These are phyloP conservation scores for Brettanomyces anomalus DNA, from an alignment of 805 yeast genomes.

Conservation along the genomic window DNA sequence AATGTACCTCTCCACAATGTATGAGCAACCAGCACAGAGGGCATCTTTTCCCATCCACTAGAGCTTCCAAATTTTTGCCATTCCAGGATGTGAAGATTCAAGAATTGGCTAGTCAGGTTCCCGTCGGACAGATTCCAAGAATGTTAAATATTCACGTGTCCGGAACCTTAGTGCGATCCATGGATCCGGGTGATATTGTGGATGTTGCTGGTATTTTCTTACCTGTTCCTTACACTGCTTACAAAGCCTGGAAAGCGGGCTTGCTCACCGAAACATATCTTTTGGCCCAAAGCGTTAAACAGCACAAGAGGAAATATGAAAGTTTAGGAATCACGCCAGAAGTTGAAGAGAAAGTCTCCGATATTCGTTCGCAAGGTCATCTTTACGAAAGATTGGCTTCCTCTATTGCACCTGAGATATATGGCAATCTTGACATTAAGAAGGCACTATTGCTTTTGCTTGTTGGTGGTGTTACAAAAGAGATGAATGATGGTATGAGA, in stretches of 20 bases:
- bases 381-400: slow-evolving; percentile 72
- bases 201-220: slow-evolving; percentile 88
- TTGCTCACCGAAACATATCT: slow-evolving; percentile 87
- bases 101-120: slow-evolving; percentile 93
- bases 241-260: slow-evolving; percentile 87
- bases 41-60: slow-evolving; percentile 80
- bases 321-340: slow-evolving; percentile 48
- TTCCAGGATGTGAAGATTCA: slow-evolving; percentile 95
- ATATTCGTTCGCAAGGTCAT: slow-evolving; percentile 52
- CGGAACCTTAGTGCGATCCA: slow-evolving; percentile 79
- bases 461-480: slow-evolving; percentile 94
- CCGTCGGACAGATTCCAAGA: slow-evolving; percentile 96
- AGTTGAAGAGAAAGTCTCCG: slow-evolving; percentile 45
- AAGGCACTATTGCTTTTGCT: slow-evolving; percentile 77
- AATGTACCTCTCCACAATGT: slow-evolving; percentile 82
- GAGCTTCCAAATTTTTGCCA: slow-evolving; percentile 92
- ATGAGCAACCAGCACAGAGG: slow-evolving; percentile 74
- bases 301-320: slow-evolving; percentile 84
- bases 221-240: slow-evolving; percentile 95
- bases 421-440: slow-evolving; percentile 88
- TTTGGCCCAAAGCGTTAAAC: slow-evolving; percentile 77
- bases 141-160: slow-evolving; percentile 77
- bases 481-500: slow-evolving; percentile 91
- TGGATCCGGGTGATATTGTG: slow-evolving; percentile 91
- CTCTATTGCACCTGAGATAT: slow-evolving; percentile 97